Base-by-base conservation (phyloP, 306 rosid species). In the Dryas octopetala region DNA sequence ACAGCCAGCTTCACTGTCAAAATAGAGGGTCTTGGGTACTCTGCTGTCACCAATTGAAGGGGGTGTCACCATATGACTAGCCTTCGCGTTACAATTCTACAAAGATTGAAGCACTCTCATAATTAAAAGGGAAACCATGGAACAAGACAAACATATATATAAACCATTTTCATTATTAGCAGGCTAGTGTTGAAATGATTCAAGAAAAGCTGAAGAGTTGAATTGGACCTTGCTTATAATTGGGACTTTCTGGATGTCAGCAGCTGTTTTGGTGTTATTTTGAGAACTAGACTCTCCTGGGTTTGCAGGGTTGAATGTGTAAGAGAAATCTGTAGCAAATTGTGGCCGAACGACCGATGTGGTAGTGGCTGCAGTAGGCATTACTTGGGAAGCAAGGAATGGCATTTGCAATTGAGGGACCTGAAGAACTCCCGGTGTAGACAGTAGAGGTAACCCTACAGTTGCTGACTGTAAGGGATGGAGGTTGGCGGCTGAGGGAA, bases 211-310 rank as follows among this genome's bases (percentile, higher is more conserved):
- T 32, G 38, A 32, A 32, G 6, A 46, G 6, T 46, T 46, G 61
- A 55, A 61, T 28, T 32, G 17, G 12, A 38, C 74, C 62, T 70
- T 14, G 49, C 62, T 10, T 15, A 9, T 4, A 38, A 19, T 9
- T 52, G 62, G 32, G 19, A 52, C 62, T 16, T 53, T 32, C 60
- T 52, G 49, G 6, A 9, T 70, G 62, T 51, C 38, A 70, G 17
- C 4, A n/a, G 19, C 12, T 17, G 54, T 7, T 2, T 3, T 47
- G 12, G 44, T 13, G 1, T 17, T 16, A 49, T 51, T 32, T 40
- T 52, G 74, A 2, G 62, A 53, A 52, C 62, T 32, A 32, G n/a
- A 51, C 46, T 70, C 49, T 16, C 49, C 62, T 67, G 48, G 72
- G 11, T 26, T 3, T 17, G 44, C 44, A 48, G 3, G 14, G 10